Base-by-base conservation (phyloP, 129 eudicot genomes). In the Pittosporum tobira region DNA sequence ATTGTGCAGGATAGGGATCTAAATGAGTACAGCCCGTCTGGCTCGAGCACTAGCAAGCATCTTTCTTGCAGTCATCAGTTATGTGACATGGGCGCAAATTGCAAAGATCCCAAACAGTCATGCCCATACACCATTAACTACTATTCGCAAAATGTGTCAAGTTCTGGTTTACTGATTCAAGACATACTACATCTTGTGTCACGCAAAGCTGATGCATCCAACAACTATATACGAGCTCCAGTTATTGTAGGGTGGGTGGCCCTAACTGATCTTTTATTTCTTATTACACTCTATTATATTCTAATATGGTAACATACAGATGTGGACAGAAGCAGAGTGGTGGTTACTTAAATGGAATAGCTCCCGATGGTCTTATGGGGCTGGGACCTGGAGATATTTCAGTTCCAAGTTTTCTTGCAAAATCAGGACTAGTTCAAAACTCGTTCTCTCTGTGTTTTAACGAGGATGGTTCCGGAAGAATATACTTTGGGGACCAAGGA, bases 1-100 rank as follows among this genome's bases (percentile, higher is more conserved):
- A 93, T 93, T 87, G 79, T 93, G 99, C 99, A 93, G 99, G 99
- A 84, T 77, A 79, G 71, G 78, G 94, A 87, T 71, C 79, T 86
- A 48, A 87, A 75, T 62, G 86, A 81, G 65, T 93, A 87, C 75
- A 75, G 61, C 62, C 99, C 94, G 53, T 73, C 91, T 68, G 79
- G 65, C 63, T 93, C 99, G 63, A 84, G 63, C 75, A 87, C 96
- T 26, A 87, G 96, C 79, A 93, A 79, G 75, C 68, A 64, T 65
- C 63, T 93, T 30, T 61, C 81, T 48, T 93, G 99, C 78, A 75
- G 91, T 67, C 88, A 93, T 69, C 79, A 72, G 72, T 56, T 84
- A 52, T 93, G 99, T 70, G 77, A 77, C 50, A 22, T 21, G 60
- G 91, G 84, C 67, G 26, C 83, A 43, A 68, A 75, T 48, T 93